Percentiles rank a stretch among this genome's conserved stretches.
phyloP scores from a whole-genome alignment of 2,329 filamentous ascomycete genomes.

The Coleophoma eucalyptorum region DNA sequence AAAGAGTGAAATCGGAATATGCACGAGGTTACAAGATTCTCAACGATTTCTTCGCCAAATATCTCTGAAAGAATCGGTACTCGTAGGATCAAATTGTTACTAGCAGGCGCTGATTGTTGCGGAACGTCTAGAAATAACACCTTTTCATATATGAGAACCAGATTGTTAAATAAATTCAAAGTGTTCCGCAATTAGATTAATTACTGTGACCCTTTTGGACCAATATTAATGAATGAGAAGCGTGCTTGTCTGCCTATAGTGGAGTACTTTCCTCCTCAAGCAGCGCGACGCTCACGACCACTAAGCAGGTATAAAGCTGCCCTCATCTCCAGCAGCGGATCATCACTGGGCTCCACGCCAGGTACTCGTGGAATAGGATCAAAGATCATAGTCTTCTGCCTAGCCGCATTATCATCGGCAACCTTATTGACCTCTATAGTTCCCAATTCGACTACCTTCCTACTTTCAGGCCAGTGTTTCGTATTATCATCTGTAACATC shows the following conservation, averaged over 20 bases:
- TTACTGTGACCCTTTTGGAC: too few species aligned
- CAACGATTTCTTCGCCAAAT: conserved; percentile 38
- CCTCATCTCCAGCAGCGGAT: conserved; percentile 52
- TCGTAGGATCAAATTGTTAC: too few species aligned
- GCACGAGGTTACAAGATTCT: conserved; percentile 43
- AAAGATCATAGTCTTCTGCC: conserved; percentile 51
- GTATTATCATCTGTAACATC: conserved; percentile 45
- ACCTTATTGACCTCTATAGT: conserved; percentile 38
- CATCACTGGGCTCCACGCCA: conserved; percentile 46
- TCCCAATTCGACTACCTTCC: conserved; percentile 47
- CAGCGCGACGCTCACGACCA: conserved; percentile 46
- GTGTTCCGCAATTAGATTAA: too few species aligned
- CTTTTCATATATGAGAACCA: too few species aligned
- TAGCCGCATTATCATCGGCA: conserved; percentile 32
- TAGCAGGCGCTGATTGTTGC: too few species aligned
- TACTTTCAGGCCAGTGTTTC: conserved; percentile 47
- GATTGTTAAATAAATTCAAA: too few species aligned
- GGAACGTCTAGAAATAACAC: too few species aligned
- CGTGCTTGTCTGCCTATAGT: too few species aligned
- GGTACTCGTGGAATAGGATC: conserved; percentile 53
- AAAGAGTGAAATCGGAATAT: conserved; percentile 41
- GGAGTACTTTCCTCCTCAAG: conserved; percentile 18
- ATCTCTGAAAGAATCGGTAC: conserved; percentile 19
- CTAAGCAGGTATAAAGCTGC: conserved; percentile 52
- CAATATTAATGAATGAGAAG: too few species aligned